Percentiles rank a stretch among this genome's conserved stretches.
These are phyloP conservation scores for Eucalyptus curtisii DNA, from an alignment of 345 rosid species.

Conservation along the genomic window DNA sequence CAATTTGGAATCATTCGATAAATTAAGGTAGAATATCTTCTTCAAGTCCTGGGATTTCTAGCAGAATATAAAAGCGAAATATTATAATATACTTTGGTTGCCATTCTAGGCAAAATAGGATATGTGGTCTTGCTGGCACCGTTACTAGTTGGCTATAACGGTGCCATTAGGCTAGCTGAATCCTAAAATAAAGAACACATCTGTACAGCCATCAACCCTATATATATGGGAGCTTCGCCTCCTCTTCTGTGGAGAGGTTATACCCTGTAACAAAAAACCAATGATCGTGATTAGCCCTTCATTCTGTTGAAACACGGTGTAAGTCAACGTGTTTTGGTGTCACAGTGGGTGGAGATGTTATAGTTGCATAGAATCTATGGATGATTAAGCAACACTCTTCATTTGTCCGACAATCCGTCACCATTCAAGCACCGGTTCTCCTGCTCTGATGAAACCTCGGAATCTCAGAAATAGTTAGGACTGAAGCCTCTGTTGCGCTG, in stretches of 20 bases:
- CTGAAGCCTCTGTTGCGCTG: neutral
- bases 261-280: too few species aligned
- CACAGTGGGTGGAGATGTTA: neutral
- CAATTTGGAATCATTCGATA: too few species aligned
- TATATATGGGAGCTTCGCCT: too few species aligned
- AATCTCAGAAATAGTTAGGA: neutral
- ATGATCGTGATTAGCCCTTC: neutral
- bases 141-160: neutral
- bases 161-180: too few species aligned
- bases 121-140: too few species aligned
- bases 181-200: too few species aligned
- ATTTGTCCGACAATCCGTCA: neutral
- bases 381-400: neutral
- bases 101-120: too few species aligned
- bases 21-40: neutral
- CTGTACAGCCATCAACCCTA: too few species aligned
- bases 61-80: neutral
- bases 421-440: neutral
- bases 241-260: too few species aligned
- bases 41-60: neutral
- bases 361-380: neutral
- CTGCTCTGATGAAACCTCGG: neutral
- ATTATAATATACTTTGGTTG: rapidly evolving
- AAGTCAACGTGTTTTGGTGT: neutral
- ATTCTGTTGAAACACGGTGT: neutral